phyloP scores from a whole-genome alignment of 1,139 yeast genomes.

The Yamadazyma mexicana region DNA sequence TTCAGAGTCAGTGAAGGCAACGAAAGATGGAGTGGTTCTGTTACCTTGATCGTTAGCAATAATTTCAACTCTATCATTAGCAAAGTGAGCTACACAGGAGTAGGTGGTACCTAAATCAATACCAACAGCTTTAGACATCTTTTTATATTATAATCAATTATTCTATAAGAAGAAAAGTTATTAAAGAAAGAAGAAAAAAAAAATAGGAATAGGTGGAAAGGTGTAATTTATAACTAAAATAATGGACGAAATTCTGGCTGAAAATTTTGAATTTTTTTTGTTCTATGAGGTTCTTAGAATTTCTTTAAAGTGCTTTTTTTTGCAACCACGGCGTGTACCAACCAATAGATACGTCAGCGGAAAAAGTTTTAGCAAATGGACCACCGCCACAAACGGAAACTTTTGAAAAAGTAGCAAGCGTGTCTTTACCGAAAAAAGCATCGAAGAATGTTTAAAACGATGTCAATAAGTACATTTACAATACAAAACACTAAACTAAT shows the following conservation, averaged over 20 bases:
- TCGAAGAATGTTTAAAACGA: no score
- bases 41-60: constrained; percentile 99
- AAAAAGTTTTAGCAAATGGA: no score
- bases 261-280: constrained; percentile 9
- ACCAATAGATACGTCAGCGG: constrained; percentile 1
- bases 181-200: neutral
- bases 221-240: constrained; percentile 6
- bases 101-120: constrained; percentile 99
- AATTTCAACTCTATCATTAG: constrained; percentile 78
- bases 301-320: constrained; percentile 3
- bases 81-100: constrained; percentile 97
- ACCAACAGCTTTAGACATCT: constrained; percentile 73
- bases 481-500: neutral
- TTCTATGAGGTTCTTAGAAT: constrained; percentile 10
- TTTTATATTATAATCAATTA: constrained; percentile 4
- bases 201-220: constrained; percentile 1
- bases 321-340: constrained; percentile 3
- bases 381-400: no score
- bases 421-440: neutral
- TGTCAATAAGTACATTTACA: neutral
- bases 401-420: neutral
- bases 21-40: constrained; percentile 98
- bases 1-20: constrained; percentile 96
- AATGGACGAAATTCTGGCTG: constrained; percentile 9
- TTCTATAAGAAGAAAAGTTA: constrained; percentile 3